phyloP scores from a whole-genome alignment of 2,329 filamentous ascomycete genomes.

The Aureobasidium sp. region DNA sequence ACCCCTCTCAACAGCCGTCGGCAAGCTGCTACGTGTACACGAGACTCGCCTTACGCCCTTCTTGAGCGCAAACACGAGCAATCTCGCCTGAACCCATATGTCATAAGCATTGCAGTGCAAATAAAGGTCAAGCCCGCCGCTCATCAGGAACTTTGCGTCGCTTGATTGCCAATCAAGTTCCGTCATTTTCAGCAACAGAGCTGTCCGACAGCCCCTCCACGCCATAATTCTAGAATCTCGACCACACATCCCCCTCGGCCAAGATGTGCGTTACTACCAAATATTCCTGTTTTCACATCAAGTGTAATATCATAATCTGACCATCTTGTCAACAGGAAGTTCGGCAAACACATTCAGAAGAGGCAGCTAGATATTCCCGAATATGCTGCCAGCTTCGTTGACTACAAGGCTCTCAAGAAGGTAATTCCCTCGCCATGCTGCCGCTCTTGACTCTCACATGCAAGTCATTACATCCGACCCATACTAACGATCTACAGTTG shows the following conservation, averaged over 20 bases:
- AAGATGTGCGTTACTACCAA: background rate
- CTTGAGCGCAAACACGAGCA: background rate
- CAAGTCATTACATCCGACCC: background rate
- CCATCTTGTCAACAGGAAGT: constrained; percentile 66
- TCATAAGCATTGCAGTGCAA: background rate
- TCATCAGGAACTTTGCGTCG: constrained; percentile 1
- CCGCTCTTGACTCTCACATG: background rate
- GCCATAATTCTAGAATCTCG: background rate
- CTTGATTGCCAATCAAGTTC: background rate
- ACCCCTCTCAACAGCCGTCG: constrained; percentile 13
- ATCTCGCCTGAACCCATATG: constrained; percentile 7
- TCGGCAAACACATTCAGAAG: constrained; percentile 99
- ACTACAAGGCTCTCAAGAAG: constrained; percentile 99
- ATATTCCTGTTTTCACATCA: background rate
- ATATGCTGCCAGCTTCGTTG: constrained; percentile 98
- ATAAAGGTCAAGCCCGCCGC: constrained; percentile 7
- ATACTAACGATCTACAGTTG: constrained; percentile 54
- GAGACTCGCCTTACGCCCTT: constrained; percentile 13
- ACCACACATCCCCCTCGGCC: background rate
- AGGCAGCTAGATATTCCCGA: constrained; percentile 97
- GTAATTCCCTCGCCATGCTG: constrained; percentile 41
- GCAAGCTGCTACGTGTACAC: constrained; percentile 11
- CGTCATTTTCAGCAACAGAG: background rate
- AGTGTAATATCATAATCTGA: background rate
- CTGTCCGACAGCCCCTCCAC: background rate